Evolutionary conservation across 2,329 filamentous ascomycete species (phyloP).

Genomic region (Ophiostoma tasmaniense): DNA sequence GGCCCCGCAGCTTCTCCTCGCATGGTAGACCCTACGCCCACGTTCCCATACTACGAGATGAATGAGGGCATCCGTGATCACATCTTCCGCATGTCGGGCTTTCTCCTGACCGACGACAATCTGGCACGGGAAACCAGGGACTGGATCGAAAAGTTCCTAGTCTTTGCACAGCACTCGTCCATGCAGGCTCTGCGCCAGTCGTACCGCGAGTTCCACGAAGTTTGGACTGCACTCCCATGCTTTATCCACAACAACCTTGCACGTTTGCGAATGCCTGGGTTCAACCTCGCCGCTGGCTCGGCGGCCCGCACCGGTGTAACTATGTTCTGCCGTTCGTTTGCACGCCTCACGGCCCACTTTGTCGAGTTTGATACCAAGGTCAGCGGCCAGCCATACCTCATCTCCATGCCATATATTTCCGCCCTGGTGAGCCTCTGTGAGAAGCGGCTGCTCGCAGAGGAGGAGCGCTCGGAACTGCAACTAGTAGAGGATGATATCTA

Average conservation of each 20-base stretch:
- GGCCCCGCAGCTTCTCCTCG: background rate
- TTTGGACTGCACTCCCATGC: conserved; percentile 47
- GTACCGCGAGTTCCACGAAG: conserved; percentile 35
- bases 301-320: conserved; percentile 26
- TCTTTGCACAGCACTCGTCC: conserved; percentile 31
- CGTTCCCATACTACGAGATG: conserved; percentile 38
- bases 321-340: conserved; percentile 35
- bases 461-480: conserved; percentile 20
- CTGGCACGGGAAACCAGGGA: conserved; percentile 34
- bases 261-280: conserved; percentile 14
- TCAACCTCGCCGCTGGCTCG: conserved; percentile 8
- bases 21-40: conserved; percentile 34
- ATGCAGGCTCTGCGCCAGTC: conserved; percentile 34
- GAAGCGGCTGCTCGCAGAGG: conserved; percentile 6
- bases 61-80: conserved; percentile 19
- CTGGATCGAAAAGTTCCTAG: conserved; percentile 45
- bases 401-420: conserved; percentile 39
- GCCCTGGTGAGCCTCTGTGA: conserved; percentile 34
- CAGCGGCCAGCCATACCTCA: conserved; percentile 24
- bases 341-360: conserved; percentile 45
- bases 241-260: conserved; percentile 31
- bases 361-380: conserved; percentile 40
- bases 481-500: conserved; percentile 26
- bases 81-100: background rate
- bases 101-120: background rate